Base-by-base conservation (phyloP, 768 basidiomycete genomes). In the Fomitopsis pulvina region DNA sequence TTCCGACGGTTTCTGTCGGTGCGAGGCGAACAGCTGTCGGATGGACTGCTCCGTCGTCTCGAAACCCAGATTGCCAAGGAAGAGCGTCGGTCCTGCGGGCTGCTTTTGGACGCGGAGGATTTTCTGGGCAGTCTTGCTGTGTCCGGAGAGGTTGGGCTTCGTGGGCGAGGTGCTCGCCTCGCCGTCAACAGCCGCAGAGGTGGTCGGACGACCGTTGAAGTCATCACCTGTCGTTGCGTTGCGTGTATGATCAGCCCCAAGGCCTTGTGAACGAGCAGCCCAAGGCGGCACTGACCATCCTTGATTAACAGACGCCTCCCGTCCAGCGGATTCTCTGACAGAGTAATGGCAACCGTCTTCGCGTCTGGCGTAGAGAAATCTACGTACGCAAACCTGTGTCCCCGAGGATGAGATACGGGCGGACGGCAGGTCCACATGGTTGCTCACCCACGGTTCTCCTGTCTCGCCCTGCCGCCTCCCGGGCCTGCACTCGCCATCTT, bases 271-370 rank as follows among this genome's bases (percentile, higher is more conserved):
- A 25, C 28, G 22, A 20, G 34, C 21, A 7, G 27, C 8, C 10
- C 28, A 18, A 21, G 12, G 29, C 25, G 46, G n/a, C n/a, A 67
- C 78, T 43, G 52, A 85, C 92, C 92, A 56, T 92, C 87, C 75
- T 99, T 99, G 56, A 99, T 96, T 40, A 99, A 78, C 11, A 98
- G 70, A 51, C 82, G 83, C 54, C 96, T 76, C 5, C 95, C 95
- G 25, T 94, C 78, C 12, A 97, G 71, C 47, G 79, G 79, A 28
- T 80, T 73, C 65, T 99, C 96, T 3, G 92, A 91, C 38, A 86
- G 70, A 3, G 80, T 72, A 53, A 97, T 87, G 26, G 93, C 95
- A 38, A 76, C 69, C 3, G 60, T 62, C 62, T 95, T 89, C 11
- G 79, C 82, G 27, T 92, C 89, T 0, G 77, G 68, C 1, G 84